phyloP scores from a whole-genome alignment of 768 basidiomycete genomes.

The Lactarius psammicola region DNA sequence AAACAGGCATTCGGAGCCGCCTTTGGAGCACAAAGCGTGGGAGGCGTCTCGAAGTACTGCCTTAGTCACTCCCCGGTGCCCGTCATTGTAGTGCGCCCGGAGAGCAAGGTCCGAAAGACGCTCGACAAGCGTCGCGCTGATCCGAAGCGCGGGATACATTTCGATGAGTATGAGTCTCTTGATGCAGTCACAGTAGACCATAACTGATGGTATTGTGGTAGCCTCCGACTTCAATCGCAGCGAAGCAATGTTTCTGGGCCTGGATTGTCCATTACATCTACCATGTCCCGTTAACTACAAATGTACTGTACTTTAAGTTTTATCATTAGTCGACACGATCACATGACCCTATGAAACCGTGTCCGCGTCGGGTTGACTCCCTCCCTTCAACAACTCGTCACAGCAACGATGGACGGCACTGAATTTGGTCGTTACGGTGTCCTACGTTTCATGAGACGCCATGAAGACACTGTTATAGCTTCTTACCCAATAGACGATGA shows the following conservation, averaged over 20 bases:
- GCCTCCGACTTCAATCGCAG: constrained; percentile 9
- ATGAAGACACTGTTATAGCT: constrained; percentile 50
- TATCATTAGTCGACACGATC: constrained; percentile 19
- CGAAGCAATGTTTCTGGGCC: constrained; percentile 16
- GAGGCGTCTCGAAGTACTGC: constrained; percentile 68
- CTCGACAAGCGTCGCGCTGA: constrained; percentile 84
- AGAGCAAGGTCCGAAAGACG: constrained; percentile 80
- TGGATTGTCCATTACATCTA: constrained; percentile 14
- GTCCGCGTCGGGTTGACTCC: background rate
- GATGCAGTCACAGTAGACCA: background rate
- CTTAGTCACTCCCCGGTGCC: constrained; percentile 93
- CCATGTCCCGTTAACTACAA: constrained; percentile 18
- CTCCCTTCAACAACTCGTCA: background rate
- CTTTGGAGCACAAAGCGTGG: constrained; percentile 53
- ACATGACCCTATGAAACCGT: constrained; percentile 24
- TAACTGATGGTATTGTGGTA: constrained; percentile 6
- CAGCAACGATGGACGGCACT: constrained; percentile 36
- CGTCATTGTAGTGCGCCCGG: constrained; percentile 91
- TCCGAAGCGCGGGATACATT: constrained; percentile 84
- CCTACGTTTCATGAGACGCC: constrained; percentile 58
- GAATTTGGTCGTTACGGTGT: constrained; percentile 68
- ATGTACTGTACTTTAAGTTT: background rate
- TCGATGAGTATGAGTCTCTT: constrained; percentile 52
- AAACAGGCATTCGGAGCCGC: constrained; percentile 54
- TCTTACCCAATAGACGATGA: constrained; percentile 72